Evolutionary conservation across 2,329 filamentous ascomycete species (phyloP).

Genomic region (Colletotrichum simmondsii): DNA sequence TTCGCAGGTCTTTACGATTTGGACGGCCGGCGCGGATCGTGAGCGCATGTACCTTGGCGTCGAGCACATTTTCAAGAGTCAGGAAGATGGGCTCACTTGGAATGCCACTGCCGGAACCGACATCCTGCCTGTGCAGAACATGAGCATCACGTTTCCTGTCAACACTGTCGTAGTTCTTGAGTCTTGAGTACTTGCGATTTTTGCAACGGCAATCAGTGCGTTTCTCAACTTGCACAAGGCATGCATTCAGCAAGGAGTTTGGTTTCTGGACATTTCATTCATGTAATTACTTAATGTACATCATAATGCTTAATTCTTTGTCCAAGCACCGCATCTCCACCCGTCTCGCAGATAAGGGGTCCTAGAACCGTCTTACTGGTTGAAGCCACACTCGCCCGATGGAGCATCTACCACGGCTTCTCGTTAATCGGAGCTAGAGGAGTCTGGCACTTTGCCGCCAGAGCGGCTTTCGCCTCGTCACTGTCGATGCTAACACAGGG

Average conservation of each 20-base stretch:
- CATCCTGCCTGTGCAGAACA: neutral
- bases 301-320: neutral
- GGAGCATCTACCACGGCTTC: neutral
- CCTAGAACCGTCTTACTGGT: neutral
- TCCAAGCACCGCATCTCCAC: neutral
- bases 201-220: fast-evolving
- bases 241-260: neutral
- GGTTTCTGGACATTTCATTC: neutral
- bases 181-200: neutral
- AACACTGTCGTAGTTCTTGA: neutral
- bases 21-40: conserved; percentile 32
- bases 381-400: neutral
- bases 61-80: conserved; percentile 36
- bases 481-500: conserved; percentile 42
- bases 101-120: neutral
- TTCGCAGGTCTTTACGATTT: conserved; percentile 38
- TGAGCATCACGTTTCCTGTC: neutral
- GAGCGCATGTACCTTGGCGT: conserved; percentile 39
- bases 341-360: neutral
- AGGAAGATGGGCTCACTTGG: conserved; percentile 2
- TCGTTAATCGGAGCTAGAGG: conserved; percentile 21
- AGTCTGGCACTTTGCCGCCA: conserved; percentile 28
- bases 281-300: neutral
- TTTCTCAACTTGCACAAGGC: neutral
- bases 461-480: conserved; percentile 15